Evolutionary conservation across 2,329 filamentous ascomycete genomes (phyloP).

Genomic region (Pseudonectria buxi): DNA sequence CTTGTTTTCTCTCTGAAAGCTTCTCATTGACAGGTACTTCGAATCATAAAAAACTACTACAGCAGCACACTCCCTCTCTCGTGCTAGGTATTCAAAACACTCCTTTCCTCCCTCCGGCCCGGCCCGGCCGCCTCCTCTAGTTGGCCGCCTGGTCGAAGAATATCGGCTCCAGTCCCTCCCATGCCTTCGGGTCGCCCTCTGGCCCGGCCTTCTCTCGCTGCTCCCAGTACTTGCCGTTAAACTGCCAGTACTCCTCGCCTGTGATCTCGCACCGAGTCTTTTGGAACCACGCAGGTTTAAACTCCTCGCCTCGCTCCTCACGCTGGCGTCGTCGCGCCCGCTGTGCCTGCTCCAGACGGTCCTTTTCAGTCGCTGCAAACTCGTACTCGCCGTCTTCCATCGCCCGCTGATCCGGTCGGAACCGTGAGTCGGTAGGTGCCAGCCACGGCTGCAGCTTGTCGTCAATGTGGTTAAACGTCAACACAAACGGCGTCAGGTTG

Average conservation of each 20-base stretch:
- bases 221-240: conserved; percentile 84
- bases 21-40: no score
- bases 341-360: conserved; percentile 87
- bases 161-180: conserved; percentile 72
- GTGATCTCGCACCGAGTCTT: conserved; percentile 69
- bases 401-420: conserved; percentile 87
- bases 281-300: conserved; percentile 76
- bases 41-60: no score
- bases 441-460: conserved; percentile 71
- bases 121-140: conserved; percentile 3
- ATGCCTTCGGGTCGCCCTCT: conserved; percentile 48
- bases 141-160: conserved; percentile 39
- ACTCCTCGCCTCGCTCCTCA: conserved; percentile 75
- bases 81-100: conserved; percentile 1
- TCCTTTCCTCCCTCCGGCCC: background rate
- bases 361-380: conserved; percentile 87
- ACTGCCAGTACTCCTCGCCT: conserved; percentile 85
- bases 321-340: conserved; percentile 64
- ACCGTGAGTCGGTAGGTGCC: conserved; percentile 87
- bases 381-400: conserved; percentile 99
- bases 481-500: conserved; percentile 92
- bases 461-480: conserved; percentile 88
- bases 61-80: no score
- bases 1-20: no score
- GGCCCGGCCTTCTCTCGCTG: conserved; percentile 59